A percentile compares a stretch with the other conserved stretches of the same genome.
Conservation (phyloP, 306 rosid genomes). For the Neltuma alba region DNA sequence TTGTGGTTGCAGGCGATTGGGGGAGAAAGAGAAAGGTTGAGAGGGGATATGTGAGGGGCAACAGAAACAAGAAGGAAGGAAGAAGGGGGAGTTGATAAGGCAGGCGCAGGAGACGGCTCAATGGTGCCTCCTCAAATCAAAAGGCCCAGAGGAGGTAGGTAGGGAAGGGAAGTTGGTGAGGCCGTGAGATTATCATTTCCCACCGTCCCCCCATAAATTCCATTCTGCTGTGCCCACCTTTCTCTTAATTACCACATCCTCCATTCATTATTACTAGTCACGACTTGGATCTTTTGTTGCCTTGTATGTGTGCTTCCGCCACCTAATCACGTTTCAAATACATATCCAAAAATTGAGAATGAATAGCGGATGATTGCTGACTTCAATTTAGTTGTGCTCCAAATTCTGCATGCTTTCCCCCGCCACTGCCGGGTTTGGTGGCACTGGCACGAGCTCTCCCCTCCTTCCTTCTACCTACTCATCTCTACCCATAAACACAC, state of each 20-base stretch:
- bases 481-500: too few species aligned
- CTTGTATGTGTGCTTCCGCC: background rate
- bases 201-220: background rate
- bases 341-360: too few species aligned
- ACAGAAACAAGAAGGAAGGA: background rate
- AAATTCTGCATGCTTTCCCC: too few species aligned
- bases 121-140: too few species aligned
- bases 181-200: conserved; percentile 8
- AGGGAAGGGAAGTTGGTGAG: background rate
- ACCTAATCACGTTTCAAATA: background rate
- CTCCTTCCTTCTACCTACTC: conserved; percentile 32
- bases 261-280: too few species aligned
- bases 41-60: background rate
- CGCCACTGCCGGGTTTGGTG: conserved; percentile 42
- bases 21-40: too few species aligned
- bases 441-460: conserved; percentile 55
- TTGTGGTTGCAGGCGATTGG: background rate
- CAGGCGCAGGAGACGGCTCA: background rate
- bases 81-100: background rate
- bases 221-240: too few species aligned
- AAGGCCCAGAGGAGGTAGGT: background rate
- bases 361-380: too few species aligned
- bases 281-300: too few species aligned
- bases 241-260: too few species aligned
- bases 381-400: too few species aligned